Conservation (phyloP, 257 asterid genomes). For the Salvia miltiorrhiza region DNA sequence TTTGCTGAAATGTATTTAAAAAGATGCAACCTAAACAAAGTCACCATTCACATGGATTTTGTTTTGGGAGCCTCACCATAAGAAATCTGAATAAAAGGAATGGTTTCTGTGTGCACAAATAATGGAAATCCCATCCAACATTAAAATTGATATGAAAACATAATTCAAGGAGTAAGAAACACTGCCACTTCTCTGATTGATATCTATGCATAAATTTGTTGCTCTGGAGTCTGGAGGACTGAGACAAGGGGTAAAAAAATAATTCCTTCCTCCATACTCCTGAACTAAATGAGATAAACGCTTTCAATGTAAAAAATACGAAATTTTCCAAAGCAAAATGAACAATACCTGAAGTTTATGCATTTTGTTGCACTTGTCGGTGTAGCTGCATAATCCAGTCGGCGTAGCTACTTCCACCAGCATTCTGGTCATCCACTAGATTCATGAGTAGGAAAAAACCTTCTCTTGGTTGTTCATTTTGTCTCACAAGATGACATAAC, state of each 20-base stretch:
- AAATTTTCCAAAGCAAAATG: not conserved
- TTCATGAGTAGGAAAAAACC: slow-evolving; percentile 44
- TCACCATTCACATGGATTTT: not conserved
- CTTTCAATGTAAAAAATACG: not conserved
- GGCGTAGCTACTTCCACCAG: slow-evolving; percentile 47
- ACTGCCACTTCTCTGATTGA: not conserved
- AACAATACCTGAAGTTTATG: slow-evolving; percentile 45
- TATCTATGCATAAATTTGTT: not conserved
- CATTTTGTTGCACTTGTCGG: slow-evolving; percentile 62
- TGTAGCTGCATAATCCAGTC: slow-evolving; percentile 66
- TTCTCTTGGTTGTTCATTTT: slow-evolving; percentile 76
- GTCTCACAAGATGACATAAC: slow-evolving; percentile 57
- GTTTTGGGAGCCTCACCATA: not conserved
- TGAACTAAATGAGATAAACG: not conserved
- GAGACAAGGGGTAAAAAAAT: not conserved
- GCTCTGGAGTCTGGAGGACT: not conserved
- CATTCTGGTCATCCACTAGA: slow-evolving; percentile 55
- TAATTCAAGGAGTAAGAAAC: not conserved
- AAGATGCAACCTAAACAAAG: not conserved
- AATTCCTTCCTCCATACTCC: not conserved
- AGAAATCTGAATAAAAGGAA: not conserved
- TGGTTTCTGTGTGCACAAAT: not conserved
- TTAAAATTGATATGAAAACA: not conserved
- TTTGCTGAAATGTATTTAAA: not conserved
- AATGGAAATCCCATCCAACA: not conserved